phyloP scores from a whole-genome alignment of 768 basidiomycete genomes.

The Podaxis mareebaensis region DNA sequence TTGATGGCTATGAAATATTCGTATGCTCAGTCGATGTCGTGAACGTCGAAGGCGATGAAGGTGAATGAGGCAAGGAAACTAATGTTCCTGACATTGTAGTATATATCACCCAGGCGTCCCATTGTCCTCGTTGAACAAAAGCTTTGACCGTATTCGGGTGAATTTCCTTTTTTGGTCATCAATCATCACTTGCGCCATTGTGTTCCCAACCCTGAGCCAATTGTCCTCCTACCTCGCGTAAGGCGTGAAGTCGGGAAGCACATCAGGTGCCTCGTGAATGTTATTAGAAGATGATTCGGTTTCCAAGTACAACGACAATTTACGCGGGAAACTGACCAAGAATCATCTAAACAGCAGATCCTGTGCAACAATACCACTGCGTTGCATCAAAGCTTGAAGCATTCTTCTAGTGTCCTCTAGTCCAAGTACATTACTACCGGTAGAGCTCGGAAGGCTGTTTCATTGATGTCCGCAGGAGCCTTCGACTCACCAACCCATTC shows the following conservation, averaged over 20 bases:
- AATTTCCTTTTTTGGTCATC: slow-evolving; percentile 27
- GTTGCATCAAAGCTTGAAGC: neutral
- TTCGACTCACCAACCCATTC: too few species aligned
- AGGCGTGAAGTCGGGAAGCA: neutral
- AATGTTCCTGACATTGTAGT: slow-evolving; percentile 5
- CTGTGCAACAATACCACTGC: neutral
- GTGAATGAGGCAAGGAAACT: neutral
- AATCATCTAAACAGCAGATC: neutral
- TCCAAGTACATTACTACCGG: too few species aligned
- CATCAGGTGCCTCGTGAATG: neutral
- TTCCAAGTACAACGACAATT: neutral
- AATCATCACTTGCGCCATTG: slow-evolving; percentile 17
- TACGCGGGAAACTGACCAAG: neutral
- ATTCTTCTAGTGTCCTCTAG: too few species aligned
- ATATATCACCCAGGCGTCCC: slow-evolving; percentile 14
- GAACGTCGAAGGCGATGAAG: neutral
- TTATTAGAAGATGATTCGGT: neutral
- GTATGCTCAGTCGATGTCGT: neutral
- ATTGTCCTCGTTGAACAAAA: slow-evolving; percentile 29
- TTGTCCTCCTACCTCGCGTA: slow-evolving; percentile 6
- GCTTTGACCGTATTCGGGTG: slow-evolving; percentile 21
- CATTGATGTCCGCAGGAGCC: too few species aligned
- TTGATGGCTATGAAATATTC: slow-evolving; percentile 15
- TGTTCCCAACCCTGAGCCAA: slow-evolving; percentile 13
- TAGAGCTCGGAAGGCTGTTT: too few species aligned